phyloP scores from a whole-genome alignment of 139 green algal genomes.

The Volvox africanus region DNA sequence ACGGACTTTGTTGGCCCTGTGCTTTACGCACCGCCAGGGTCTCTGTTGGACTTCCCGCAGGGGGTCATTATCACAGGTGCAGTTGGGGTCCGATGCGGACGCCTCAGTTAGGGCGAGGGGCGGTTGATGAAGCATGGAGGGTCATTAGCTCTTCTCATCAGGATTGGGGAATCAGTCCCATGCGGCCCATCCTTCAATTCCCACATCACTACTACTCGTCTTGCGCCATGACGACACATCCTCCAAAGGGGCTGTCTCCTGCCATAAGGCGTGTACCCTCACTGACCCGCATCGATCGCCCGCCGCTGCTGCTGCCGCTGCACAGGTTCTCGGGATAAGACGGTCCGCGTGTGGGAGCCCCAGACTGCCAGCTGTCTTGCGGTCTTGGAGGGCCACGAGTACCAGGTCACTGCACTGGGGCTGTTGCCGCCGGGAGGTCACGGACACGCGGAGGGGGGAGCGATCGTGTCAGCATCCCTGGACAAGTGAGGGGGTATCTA shows the following conservation, averaged over 20 bases:
- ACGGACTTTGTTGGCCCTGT: conserved; percentile 85
- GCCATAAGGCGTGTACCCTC: no score
- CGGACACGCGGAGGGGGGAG: conserved; percentile 9
- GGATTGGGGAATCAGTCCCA: no score
- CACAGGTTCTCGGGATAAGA: conserved; percentile 86
- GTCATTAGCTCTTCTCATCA: no score
- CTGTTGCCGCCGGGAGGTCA: conserved; percentile 65
- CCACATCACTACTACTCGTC: no score
- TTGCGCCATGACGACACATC: no score
- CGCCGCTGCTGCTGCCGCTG: no score
- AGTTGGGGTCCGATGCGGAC: no score
- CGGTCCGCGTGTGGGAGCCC: conserved; percentile 88
- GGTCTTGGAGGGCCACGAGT: conserved; percentile 81
- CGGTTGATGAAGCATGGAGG: no score
- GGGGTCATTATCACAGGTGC: conserved; percentile 82
- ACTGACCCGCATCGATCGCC: no score
- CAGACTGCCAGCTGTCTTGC: conserved; percentile 50
- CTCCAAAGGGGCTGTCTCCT: no score
- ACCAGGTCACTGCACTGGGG: conserved; percentile 88
- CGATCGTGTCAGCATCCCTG: conserved; percentile 84
- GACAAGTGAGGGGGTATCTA: conserved; percentile 83
- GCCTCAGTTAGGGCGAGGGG: no score
- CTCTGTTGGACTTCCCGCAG: conserved; percentile 33
- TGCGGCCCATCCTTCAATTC: no score
- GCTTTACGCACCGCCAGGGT: conserved; percentile 64